A percentile compares a stretch with the other conserved stretches of the same genome.
Evolutionary conservation across 768 basidiomycete genomes (phyloP).

Genomic region (Sistotremastrum niveocremeum): DNA sequence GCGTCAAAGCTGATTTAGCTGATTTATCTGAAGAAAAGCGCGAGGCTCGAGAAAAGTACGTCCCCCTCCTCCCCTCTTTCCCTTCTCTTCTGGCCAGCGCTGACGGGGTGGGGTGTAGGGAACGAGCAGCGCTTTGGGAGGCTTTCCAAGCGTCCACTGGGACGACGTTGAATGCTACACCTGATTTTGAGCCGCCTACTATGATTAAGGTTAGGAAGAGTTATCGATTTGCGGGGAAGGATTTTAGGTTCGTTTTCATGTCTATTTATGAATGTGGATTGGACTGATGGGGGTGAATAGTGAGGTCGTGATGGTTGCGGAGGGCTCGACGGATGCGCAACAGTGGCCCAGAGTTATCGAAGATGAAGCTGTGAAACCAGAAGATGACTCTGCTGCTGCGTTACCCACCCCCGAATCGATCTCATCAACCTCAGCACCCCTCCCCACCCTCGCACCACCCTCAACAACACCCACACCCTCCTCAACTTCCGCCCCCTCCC

Average conservation of each 20-base stretch:
- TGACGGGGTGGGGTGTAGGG: conserved; percentile 22
- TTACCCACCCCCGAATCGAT: conserved; percentile 3
- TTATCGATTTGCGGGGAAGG: conserved; percentile 67
- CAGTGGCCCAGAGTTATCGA: conserved; percentile 49
- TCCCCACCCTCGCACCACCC: conserved; percentile 12
- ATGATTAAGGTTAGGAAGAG: conserved; percentile 56
- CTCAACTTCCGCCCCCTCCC: not conserved
- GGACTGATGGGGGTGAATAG: conserved; percentile 22
- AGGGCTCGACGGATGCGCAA: conserved; percentile 60
- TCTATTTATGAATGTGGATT: not conserved
- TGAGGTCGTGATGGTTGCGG: conserved; percentile 60
- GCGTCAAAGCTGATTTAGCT: not conserved
- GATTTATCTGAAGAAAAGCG: conserved; percentile 19
- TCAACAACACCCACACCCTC: conserved; percentile 1
- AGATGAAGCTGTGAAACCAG: conserved; percentile 5
- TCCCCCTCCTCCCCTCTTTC: not conserved
- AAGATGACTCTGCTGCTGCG: conserved; percentile 2
- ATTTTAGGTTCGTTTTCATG: conserved; percentile 42
- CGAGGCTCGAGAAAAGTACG: conserved; percentile 32
- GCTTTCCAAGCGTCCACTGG: conserved; percentile 53
- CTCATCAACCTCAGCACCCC: conserved; percentile 6
- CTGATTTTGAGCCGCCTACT: conserved; percentile 17
- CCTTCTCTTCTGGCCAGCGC: conserved; percentile 2
- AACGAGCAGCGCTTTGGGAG: conserved; percentile 52
- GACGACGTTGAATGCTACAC: conserved; percentile 12